Evolutionary conservation across 345 rosid genomes (phyloP).

Genomic region (Durio zibethinus): DNA sequence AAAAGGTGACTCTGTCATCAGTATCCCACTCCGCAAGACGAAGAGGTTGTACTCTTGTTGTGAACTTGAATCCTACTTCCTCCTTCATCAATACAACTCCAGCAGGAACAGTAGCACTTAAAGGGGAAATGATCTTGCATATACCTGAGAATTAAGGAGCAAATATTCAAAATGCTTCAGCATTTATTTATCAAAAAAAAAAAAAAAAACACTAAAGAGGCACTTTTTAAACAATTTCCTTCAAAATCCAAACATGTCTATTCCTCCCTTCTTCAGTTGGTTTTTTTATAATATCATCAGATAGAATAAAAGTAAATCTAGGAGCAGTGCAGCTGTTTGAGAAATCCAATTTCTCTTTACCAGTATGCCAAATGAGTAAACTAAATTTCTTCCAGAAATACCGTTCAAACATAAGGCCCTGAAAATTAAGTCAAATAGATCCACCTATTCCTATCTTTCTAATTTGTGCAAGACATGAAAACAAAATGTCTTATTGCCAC

Average conservation of each 20-base stretch:
- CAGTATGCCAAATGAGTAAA: neutral
- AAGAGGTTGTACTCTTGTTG: constrained; percentile 97
- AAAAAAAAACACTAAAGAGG: neutral
- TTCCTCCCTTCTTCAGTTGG: neutral
- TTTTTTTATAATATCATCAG: neutral
- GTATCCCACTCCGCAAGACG: constrained; percentile 97
- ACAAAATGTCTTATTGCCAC: neutral
- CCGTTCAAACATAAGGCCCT: neutral
- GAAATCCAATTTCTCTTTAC: neutral
- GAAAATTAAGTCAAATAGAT: neutral
- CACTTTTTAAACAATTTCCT: neutral
- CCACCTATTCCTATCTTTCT: neutral
- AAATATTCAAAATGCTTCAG: neutral
- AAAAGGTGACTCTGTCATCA: constrained; percentile 91
- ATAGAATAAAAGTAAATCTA: neutral
- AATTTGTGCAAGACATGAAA: constrained; percentile 4
- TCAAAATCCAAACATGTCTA: neutral
- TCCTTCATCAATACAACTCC: constrained; percentile 89
- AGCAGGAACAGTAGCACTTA: constrained; percentile 87
- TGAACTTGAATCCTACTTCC: constrained; percentile 85
- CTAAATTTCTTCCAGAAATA: neutral
- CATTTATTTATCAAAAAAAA: neutral
- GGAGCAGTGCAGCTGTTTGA: neutral
- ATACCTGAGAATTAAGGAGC: constrained; percentile 48
- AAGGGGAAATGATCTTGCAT: constrained; percentile 90